Base-by-base conservation (phyloP, 2,329 filamentous ascomycete genomes). In the Tolypocladium nubicola region DNA sequence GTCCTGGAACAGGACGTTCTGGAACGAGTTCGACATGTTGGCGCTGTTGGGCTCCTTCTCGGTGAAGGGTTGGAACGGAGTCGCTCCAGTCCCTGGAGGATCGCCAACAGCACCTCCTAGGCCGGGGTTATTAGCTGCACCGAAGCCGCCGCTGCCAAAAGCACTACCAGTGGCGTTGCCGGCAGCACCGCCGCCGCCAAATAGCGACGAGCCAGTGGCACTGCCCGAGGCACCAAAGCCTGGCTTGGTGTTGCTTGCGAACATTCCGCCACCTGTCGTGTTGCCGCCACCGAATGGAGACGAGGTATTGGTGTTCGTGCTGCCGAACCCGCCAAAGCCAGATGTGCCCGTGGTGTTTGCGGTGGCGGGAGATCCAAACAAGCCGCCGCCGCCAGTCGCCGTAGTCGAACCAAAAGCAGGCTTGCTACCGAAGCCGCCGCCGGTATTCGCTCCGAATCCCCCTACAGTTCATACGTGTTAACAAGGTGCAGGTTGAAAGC, bases 1-100 rank as follows among this genome's bases (percentile, higher is more conserved):
- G 30, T 86, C 84, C 73, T 88, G 86, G 70, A 93, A 91, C 26
- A 87, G 76, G 57, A 95, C 84, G 64, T 85, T 93, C 71, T 94
- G 89, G 71, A 88, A 95, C 4, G 86, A 79, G 66, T 87, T 83
- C 62, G 75, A 59, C 41, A 57, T 57, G 63, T 65, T 80, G 21
- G 70, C 72, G 62, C 74, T 80, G 47, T 80, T 83, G 4, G 76
- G 72, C 66, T 95, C 90, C 70, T 93, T 94, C 74, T 95, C 90
- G 23, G 79, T 75, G 52, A 82, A 80, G 0, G 89, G 77, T 60
- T 82, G 74, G 73, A 93, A 95, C 6, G 85, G 80, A n/a, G 82
- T 79, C 4, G 80, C 76, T 16, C 79, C 86, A 11, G 89, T 93
- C 58, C 90, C 90, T 33, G 85, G 82, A 59, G 83, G 81, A 59